A percentile compares a stretch with the other conserved stretches of the same genome.
phyloP scores from a whole-genome alignment of 1,139 yeast genomes.

The Magnusiomyces fungicola region DNA sequence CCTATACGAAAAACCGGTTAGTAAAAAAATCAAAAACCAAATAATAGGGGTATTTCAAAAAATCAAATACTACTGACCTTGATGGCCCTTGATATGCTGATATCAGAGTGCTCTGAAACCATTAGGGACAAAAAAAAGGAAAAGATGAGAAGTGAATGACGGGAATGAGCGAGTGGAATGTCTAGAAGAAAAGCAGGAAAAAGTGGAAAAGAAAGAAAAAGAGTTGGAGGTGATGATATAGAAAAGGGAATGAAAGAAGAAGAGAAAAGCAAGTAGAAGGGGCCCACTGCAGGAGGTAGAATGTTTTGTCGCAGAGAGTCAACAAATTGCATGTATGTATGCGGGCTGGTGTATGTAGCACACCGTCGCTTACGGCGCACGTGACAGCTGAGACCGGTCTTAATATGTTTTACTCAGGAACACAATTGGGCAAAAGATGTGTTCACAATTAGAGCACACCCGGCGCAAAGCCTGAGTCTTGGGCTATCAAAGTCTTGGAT shows the following conservation, averaged over 20 bases:
- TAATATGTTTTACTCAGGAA: no score
- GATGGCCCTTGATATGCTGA: constrained; percentile 11
- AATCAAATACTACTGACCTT: constrained; percentile 1
- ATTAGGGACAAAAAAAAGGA: neutral
- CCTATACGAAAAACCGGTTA: constrained; percentile 4
- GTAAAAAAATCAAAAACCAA: neutral
- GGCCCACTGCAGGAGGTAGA: no score
- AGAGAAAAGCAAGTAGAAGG: no score
- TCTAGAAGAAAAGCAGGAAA: neutral
- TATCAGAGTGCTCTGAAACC: constrained; percentile 5
- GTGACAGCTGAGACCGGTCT: no score
- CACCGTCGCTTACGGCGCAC: no score
- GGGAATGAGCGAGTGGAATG: neutral
- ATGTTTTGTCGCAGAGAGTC: no score
- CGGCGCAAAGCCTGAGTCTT: no score
- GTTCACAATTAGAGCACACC: no score
- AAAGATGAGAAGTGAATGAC: neutral
- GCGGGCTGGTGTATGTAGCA: no score
- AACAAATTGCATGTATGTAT: no score
- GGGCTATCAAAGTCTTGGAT: no score
- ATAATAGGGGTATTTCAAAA: neutral
- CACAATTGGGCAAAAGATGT: no score
- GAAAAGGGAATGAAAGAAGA: neutral
- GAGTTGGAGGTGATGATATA: neutral
- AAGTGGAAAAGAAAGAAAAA: neutral